A percentile compares a stretch with the other conserved stretches of the same genome.
These are phyloP conservation scores for Mycosphaerelloides madeirae DNA, from an alignment of 2,329 filamentous ascomycete species.

Conservation along the genomic window DNA sequence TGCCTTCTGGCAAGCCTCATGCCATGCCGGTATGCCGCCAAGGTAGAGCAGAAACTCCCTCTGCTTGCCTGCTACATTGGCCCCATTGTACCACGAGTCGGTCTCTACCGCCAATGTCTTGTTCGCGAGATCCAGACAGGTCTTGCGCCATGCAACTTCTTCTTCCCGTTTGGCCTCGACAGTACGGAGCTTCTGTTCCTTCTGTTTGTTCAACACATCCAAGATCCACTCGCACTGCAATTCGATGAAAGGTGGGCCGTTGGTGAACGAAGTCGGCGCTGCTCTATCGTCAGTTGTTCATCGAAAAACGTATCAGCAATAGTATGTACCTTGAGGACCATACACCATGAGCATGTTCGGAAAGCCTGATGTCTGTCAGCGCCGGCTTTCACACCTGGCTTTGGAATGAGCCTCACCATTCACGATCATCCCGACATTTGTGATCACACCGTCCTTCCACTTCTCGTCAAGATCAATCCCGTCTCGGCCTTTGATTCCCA, in stretches of 20 bases:
- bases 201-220: slow-evolving; percentile 38
- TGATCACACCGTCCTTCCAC: slow-evolving; percentile 40
- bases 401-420: no score
- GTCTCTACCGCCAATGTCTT: slow-evolving; percentile 21
- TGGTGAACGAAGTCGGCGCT: slow-evolving; percentile 42
- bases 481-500: slow-evolving; percentile 32
- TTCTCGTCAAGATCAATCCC: slow-evolving; percentile 39
- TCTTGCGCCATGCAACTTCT: slow-evolving; percentile 37
- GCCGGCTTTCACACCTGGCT: no score
- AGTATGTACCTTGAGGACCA: slow-evolving; percentile 7
- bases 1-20: slow-evolving; percentile 4
- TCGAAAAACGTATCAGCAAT: slow-evolving; percentile 3
- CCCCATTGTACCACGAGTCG: slow-evolving; percentile 33
- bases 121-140: slow-evolving; percentile 15
- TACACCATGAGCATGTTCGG: slow-evolving; percentile 36
- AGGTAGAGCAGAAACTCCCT: slow-evolving; percentile 35
- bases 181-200: slow-evolving; percentile 36
- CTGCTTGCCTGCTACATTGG: slow-evolving; percentile 42
- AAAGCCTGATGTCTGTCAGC: no score
- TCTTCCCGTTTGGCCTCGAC: slow-evolving; percentile 39
- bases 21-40: slow-evolving; percentile 12
- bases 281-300: slow-evolving; percentile 1
- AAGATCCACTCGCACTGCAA: slow-evolving; percentile 44
- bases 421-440: slow-evolving; percentile 36
- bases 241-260: slow-evolving; percentile 44